Evolutionary conservation across 2,329 filamentous ascomycete genomes (phyloP), one percentile per base, ranked within the genome.

Genomic region (Stemphylium lycopersici): DNA sequence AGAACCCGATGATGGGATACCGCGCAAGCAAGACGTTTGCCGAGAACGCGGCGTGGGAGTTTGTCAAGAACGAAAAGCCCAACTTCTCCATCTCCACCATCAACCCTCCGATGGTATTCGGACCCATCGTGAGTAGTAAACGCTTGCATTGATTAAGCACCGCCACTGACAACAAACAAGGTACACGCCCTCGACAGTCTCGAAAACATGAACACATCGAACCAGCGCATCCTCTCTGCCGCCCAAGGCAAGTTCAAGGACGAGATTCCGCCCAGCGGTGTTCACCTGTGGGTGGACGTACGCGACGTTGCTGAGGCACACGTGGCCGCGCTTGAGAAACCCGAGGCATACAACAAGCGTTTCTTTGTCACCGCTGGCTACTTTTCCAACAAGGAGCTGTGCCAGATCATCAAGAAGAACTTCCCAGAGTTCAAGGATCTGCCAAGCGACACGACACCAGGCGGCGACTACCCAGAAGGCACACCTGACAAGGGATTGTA

Each of bases 161-260:
- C 12, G 8, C 33, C 32, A 48, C 55, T 70, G 47, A 71, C 46
- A 51, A 6, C 18, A 3, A 20, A 5, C 32, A 60, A 72, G 69
- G 59, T 72, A 8, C 82, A 88, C 62, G 85, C 86, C 60, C 79
- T 91, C 2, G 82, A 86, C 56, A 81, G 78, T 18, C 78, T 90
- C 0, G 82, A 85, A n/a, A 77, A 77, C 1, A 77, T 92, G 57
- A 93, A 92, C 76, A 90, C 88, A 1, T 90, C 87, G 12, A 92
- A 91, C 70, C 81, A 86, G 62, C 83, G 87, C 16, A 81, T 91
- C 48, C 78, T 84, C 7, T 81, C 87, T 56, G 75, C 90, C 46
- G 80, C 88, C n/a, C 81, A 80, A 6, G 89, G 89, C 15, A 82
- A 84, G 55, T 82, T 78, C 69, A 86, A 84, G 59, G 76, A 83